Evolutionary conservation across 2,329 filamentous ascomycete genomes (phyloP).

Genomic region (Didymella pomorum): DNA sequence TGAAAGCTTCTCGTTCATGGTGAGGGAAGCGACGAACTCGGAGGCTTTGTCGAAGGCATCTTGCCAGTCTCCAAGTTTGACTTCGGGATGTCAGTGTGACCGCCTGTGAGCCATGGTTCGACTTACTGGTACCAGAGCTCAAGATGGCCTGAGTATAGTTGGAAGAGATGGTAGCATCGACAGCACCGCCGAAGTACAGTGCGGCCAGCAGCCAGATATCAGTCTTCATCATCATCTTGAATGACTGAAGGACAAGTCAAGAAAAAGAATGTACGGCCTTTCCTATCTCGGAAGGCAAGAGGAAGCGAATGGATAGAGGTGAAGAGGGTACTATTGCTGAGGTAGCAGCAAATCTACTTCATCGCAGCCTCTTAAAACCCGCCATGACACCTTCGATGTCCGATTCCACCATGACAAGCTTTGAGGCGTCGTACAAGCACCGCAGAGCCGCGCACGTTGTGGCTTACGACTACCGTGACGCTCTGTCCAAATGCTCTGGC

Average conservation of each 20-base stretch:
- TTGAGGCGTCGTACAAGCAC: conserved; percentile 16
- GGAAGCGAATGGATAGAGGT: conserved; percentile 5
- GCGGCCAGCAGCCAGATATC: conserved; percentile 19
- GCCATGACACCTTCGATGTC: background rate
- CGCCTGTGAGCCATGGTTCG: too few species aligned
- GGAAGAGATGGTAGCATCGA: conserved; percentile 16
- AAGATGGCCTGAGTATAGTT: conserved; percentile 17
- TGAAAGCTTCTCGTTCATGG: conserved; percentile 52
- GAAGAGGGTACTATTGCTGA: background rate
- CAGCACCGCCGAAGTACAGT: conserved; percentile 14
- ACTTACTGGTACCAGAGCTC: conserved; percentile 18
- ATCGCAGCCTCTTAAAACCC: conserved; percentile 1
- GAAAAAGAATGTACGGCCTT: conserved; percentile 8
- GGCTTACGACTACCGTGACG: conserved; percentile 18
- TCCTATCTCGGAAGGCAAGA: background rate
- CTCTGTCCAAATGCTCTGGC: background rate
- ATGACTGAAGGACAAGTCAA: background rate
- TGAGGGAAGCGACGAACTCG: conserved; percentile 48
- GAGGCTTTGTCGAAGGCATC: conserved; percentile 43
- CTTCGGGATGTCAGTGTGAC: conserved; percentile 2
- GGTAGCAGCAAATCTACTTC: background rate
- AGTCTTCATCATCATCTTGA: conserved; percentile 5
- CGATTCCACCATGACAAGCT: conserved; percentile 9
- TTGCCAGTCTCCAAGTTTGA: conserved; percentile 27
- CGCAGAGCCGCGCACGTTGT: conserved; percentile 1